Conservation (phyloP, 352 stramenopile genomes). For the Phytopythium vexans region DNA sequence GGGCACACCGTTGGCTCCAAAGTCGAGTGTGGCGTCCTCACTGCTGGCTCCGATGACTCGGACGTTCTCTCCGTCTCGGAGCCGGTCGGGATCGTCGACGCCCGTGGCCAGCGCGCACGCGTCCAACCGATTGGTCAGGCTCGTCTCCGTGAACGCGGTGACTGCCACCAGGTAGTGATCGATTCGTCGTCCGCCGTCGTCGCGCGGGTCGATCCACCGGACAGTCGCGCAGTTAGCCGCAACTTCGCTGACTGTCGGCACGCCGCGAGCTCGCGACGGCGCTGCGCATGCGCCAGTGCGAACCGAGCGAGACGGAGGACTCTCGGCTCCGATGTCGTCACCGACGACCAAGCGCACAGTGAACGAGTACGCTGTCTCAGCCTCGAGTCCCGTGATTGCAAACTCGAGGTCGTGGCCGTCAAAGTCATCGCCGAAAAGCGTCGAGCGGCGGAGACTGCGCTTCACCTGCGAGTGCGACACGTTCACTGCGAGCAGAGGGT, state of each 20-base stretch:
- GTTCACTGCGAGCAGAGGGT: conserved; percentile 27
- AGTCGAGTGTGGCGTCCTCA: background rate
- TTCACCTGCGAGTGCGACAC: conserved; percentile 45
- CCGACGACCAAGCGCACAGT: conserved; percentile 64
- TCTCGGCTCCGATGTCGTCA: conserved; percentile 45
- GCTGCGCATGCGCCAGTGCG: conserved; percentile 34
- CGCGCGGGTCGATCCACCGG: conserved; percentile 49
- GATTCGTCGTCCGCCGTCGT: conserved; percentile 54
- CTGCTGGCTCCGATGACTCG: background rate
- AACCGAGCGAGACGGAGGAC: conserved; percentile 43
- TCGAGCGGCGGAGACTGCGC: conserved; percentile 58
- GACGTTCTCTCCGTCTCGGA: conserved; percentile 10
- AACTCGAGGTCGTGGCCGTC: conserved; percentile 75
- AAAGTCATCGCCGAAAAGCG: conserved; percentile 73
- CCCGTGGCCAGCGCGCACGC: conserved; percentile 2
- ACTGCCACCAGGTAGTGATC: conserved; percentile 34
- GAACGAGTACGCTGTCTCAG: conserved; percentile 71
- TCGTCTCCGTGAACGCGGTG: background rate
- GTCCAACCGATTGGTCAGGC: background rate
- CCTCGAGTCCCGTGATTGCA: conserved; percentile 37
- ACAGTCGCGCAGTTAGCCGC: conserved; percentile 32
- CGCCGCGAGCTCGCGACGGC: conserved; percentile 35
- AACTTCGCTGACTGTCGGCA: conserved; percentile 18
- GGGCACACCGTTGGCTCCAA: conserved; percentile 5
- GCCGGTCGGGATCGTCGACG: background rate